Conservation (phyloP, 2,329 filamentous ascomycete species). For the Colletotrichum sp. region DNA sequence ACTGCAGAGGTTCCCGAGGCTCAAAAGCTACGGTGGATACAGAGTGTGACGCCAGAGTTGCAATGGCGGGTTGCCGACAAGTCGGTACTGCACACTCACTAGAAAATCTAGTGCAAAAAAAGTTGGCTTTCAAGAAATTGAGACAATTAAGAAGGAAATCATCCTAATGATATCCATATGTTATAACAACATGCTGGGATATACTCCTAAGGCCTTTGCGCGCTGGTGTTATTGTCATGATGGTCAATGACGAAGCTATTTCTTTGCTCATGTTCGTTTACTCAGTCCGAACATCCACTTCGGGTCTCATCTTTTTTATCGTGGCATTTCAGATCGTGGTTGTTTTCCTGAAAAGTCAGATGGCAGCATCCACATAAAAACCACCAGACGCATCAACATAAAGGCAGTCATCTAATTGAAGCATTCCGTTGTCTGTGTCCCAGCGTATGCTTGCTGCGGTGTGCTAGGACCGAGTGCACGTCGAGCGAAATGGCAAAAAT, state of each 20-base stretch:
- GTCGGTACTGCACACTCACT: not conserved
- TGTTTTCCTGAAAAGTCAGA: not conserved
- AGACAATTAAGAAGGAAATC: not conserved
- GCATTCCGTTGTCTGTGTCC: not conserved
- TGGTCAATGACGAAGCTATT: not conserved
- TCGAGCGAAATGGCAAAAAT: slow-evolving; percentile 1
- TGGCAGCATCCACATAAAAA: not conserved
- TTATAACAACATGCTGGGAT: not conserved
- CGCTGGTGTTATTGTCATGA: not conserved
- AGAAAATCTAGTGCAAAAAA: not conserved
- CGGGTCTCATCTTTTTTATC: not conserved
- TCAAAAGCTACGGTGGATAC: not conserved
- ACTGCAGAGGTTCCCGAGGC: not conserved
- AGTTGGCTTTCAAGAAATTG: not conserved
- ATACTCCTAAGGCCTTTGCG: not conserved
- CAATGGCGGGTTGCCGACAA: not conserved
- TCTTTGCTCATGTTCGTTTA: not conserved
- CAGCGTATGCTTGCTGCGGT: not conserved
- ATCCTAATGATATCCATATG: not conserved
- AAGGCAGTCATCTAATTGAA: not conserved
- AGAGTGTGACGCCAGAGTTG: not conserved
- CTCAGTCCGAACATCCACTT: not conserved
- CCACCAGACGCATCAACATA: not conserved
- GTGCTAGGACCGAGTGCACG: not conserved
- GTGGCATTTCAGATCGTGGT: not conserved